Evolutionary conservation across 495 filamentous ascomycete genomes (phyloP), one percentile per base, ranked within the genome.

Genomic region (Bacidia gigantensis): DNA sequence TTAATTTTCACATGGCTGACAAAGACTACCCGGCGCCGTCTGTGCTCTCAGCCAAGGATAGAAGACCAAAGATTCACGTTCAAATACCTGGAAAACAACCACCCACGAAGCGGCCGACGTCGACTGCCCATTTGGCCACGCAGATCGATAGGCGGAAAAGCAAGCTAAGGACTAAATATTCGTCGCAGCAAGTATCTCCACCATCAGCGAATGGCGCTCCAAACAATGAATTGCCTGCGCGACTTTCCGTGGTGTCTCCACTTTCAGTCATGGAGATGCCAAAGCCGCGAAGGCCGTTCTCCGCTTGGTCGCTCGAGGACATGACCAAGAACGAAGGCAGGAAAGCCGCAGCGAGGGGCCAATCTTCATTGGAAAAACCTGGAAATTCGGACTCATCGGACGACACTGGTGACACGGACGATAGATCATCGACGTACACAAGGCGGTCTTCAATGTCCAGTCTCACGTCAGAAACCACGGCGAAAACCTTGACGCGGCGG

Each of bases 261-360:
- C 50, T 64, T 11, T 62, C 61, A 22, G 54, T 57, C 26, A 52
- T 64, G n/a, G 60, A 64, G 42, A 64, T 64, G 61, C 61, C 61
- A 11, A 62, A 56, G 52, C 61, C 61, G 22, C 46, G 55, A 18
- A 52, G 61, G 51, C 61, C 61, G 11, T 62, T 62, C 26, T 62
- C 60, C 11, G 57, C 54, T 14, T 53, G 49, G 7, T 62, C 60
- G 3, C 48, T 62, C 2, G 57, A 62, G 29, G 57, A 61, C 29
- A 61, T 57, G 59, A 58, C 59, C 22, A 41, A 46, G 21, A 44
- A 42, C 12, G 32, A 42, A 3, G n/a, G 21, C 39, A 50, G 47
- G 20, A 38, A 52, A 9, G n/a, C 49, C n/a, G 44, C 56, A 43
- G 50, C 58, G 32, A 44, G 53, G 17, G 52, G 51, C 43, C 32